These are phyloP conservation scores for Hypseocharis bilobata DNA, from an alignment of 441 rosid genomes.

Conservation along the genomic window DNA sequence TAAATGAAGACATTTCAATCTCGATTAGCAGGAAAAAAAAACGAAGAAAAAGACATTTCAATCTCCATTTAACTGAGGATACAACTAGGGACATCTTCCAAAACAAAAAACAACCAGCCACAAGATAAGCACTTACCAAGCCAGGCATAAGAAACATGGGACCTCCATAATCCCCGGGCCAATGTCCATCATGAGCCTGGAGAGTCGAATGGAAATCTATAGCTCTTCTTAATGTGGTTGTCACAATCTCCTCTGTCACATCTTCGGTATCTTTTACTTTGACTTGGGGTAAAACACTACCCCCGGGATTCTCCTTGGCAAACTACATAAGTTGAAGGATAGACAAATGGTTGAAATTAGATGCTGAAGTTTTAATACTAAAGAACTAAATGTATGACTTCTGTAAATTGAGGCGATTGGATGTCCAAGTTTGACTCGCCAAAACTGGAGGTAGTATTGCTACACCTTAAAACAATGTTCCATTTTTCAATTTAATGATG, in stretches of 20 bases:
- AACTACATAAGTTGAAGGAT: constrained; percentile 34
- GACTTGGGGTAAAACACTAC: constrained; percentile 38
- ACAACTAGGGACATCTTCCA: not conserved
- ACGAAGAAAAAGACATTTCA: not conserved
- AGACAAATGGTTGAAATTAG: constrained; percentile 2
- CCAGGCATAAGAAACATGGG: constrained; percentile 94
- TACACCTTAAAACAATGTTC: not conserved
- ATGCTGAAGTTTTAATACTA: too few relatives aligned
- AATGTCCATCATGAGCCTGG: constrained; percentile 82
- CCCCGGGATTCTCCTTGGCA: constrained; percentile 25
- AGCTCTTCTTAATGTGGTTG: constrained; percentile 47
- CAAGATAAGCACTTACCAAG: constrained; percentile 41
- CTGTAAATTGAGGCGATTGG: not conserved
- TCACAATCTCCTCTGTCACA: constrained; percentile 39
- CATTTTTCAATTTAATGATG: not conserved
- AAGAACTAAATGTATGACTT: too few relatives aligned
- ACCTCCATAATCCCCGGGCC: constrained; percentile 98
- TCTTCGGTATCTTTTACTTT: constrained; percentile 41
- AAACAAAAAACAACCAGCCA: not conserved
- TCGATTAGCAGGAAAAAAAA: not conserved
- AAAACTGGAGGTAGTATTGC: not conserved
- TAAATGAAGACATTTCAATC: not conserved
- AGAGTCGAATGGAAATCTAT: constrained; percentile 53
- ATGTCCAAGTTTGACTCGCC: not conserved
- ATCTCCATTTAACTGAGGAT: not conserved